These are phyloP conservation scores for Raffaelea deltoideospora DNA, from an alignment of 2,329 filamentous ascomycete genomes.

Conservation along the genomic window DNA sequence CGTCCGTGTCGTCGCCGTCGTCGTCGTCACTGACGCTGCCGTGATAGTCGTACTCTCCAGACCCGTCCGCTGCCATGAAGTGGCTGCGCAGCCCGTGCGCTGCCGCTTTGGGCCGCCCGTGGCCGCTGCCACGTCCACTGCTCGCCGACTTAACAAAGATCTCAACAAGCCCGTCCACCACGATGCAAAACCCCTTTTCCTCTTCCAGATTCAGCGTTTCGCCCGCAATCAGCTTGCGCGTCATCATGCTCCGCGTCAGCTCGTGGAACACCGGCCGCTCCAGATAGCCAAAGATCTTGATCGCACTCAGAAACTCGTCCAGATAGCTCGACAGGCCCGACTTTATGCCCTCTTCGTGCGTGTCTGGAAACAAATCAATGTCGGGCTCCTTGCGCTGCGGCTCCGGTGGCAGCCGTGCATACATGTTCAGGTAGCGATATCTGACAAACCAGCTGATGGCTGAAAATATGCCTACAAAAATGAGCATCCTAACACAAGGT, in stretches of 20 bases:
- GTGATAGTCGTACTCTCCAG: constrained; percentile 34
- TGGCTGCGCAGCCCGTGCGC: neutral
- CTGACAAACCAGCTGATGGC: constrained; percentile 84
- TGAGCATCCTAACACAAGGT: constrained; percentile 49
- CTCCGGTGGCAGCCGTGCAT: constrained; percentile 81
- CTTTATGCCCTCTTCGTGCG: constrained; percentile 79
- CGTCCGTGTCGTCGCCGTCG: no score
- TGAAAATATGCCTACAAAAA: constrained; percentile 63
- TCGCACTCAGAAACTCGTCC: constrained; percentile 94
- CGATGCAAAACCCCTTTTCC: constrained; percentile 94
- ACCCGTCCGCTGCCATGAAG: neutral
- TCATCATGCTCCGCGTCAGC: constrained; percentile 95
- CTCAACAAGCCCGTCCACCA: constrained; percentile 90
- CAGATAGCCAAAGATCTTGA: constrained; percentile 96
- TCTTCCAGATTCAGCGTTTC: constrained; percentile 93
- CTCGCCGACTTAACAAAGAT: constrained; percentile 91
- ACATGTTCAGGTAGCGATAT: constrained; percentile 95
- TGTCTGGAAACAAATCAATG: constrained; percentile 87
- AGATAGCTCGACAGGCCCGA: constrained; percentile 89
- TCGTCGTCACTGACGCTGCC: no score
- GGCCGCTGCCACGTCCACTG: constrained; percentile 16
- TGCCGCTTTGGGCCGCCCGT: no score
- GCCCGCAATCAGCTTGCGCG: constrained; percentile 84
- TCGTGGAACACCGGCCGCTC: constrained; percentile 96
- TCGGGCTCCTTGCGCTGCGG: constrained; percentile 92